Percentiles rank a stretch among this genome's conserved stretches.
These are phyloP conservation scores for Ceratocystis variospora DNA, from an alignment of 2,329 filamentous ascomycete species.

Conservation along the genomic window DNA sequence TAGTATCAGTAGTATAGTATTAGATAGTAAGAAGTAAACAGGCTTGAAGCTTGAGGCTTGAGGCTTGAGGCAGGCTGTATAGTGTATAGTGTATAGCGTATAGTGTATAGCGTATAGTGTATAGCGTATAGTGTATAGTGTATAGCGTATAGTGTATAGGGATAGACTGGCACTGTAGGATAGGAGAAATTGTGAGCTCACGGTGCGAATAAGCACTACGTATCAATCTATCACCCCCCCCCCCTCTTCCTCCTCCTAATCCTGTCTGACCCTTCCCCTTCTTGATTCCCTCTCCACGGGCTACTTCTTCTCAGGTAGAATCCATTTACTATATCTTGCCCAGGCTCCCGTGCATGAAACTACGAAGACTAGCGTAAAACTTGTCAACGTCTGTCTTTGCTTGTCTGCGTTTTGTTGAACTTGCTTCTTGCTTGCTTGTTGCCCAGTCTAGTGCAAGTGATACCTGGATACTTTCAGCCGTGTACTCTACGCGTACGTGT, in stretches of 20 bases:
- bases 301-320: too few relatives aligned
- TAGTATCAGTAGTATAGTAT: too few relatives aligned
- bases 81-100: too few relatives aligned
- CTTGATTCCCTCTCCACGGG: not conserved
- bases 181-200: not conserved
- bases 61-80: too few relatives aligned
- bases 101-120: too few relatives aligned
- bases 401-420: not conserved
- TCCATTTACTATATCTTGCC: slow-evolving; percentile 4
- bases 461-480: not conserved
- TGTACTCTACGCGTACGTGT: not conserved
- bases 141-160: too few relatives aligned
- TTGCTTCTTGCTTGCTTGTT: not conserved
- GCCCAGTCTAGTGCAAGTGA: not conserved
- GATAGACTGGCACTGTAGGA: not conserved
- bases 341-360: slow-evolving; percentile 3
- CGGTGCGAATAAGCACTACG: not conserved
- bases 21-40: too few relatives aligned
- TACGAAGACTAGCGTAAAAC: slow-evolving; percentile 3
- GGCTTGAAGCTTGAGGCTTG: too few relatives aligned
- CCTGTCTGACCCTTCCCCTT: not conserved
- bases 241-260: not conserved
- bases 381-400: slow-evolving; percentile 9
- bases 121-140: too few relatives aligned
- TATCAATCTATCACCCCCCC: not conserved